Evolutionary conservation across 1,139 yeast species (phyloP).

Genomic region (Taphrina flavorubra): DNA sequence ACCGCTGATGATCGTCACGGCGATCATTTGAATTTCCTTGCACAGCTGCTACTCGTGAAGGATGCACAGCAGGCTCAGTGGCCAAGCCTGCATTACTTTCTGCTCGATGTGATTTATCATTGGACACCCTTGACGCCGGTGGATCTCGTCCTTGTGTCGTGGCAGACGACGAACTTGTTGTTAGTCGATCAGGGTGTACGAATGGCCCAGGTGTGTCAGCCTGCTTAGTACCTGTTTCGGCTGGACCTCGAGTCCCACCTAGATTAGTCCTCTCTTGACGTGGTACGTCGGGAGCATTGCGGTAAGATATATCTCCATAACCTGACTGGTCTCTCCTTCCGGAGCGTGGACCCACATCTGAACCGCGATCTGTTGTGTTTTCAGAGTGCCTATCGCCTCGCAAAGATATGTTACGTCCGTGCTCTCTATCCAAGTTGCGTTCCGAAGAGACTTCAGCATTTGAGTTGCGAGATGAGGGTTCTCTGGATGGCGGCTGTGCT

Average conservation of each 20-base stretch:
- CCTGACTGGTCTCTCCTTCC: neutral
- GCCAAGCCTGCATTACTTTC: neutral
- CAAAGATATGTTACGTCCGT: neutral
- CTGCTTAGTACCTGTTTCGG: neutral
- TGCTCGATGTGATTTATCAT: neutral
- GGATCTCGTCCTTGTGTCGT: neutral
- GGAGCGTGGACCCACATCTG: neutral
- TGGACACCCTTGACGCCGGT: too few relatives aligned
- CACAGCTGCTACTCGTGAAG: slow-evolving; percentile 3
- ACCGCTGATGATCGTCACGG: neutral
- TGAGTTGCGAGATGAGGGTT: neutral
- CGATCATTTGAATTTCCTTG: neutral
- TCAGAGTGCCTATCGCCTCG: neutral
- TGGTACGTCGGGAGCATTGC: slow-evolving; percentile 22
- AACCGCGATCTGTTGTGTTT: neutral
- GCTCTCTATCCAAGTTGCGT: neutral
- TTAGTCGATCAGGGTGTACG: neutral
- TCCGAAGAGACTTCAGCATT: neutral
- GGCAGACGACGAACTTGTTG: slow-evolving; percentile 2
- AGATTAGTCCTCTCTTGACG: neutral
- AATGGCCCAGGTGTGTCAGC: slow-evolving; percentile 1
- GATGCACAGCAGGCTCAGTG: slow-evolving; percentile 12
- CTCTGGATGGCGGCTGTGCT: neutral
- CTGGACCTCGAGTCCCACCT: neutral
- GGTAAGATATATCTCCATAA: neutral